Conservation (phyloP, 2,329 filamentous ascomycete genomes). For the Coniochaeta hoffmannii region DNA sequence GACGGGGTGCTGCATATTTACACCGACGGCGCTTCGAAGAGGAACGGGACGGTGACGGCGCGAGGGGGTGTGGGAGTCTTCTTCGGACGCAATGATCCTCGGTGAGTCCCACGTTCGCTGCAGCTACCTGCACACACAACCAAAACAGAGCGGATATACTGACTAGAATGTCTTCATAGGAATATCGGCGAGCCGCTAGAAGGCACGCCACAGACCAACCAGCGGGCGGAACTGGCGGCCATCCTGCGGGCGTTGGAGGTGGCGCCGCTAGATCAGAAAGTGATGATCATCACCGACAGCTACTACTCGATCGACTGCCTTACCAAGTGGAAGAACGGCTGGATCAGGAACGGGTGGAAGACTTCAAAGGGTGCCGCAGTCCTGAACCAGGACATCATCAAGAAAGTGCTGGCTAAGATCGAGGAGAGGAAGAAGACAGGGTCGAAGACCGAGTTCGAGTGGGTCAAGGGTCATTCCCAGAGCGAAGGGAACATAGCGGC, state of each 20-base stretch:
- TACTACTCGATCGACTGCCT: constrained; percentile 86
- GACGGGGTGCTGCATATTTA: constrained; percentile 38
- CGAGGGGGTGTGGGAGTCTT: constrained; percentile 56
- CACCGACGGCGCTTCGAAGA: constrained; percentile 55
- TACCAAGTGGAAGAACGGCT: constrained; percentile 73
- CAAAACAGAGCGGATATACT: neutral
- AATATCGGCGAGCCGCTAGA: constrained; percentile 69
- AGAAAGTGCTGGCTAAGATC: constrained; percentile 63
- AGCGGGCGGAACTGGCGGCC: constrained; percentile 89
- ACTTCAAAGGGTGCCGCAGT: constrained; percentile 60
- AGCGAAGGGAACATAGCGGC: constrained; percentile 73
- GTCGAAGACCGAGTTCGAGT: constrained; percentile 64
- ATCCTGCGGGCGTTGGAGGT: constrained; percentile 77
- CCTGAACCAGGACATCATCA: constrained; percentile 80
- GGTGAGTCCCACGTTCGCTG: constrained; percentile 29
- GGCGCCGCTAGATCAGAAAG: constrained; percentile 56
- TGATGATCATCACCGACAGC: constrained; percentile 82
- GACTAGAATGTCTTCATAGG: constrained; percentile 22
- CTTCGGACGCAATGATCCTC: constrained; percentile 49
- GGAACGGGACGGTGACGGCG: constrained; percentile 50
- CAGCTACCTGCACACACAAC: neutral
- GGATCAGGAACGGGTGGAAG: constrained; percentile 71
- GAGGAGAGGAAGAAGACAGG: constrained; percentile 56
- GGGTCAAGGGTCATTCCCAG: constrained; percentile 80
- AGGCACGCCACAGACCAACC: constrained; percentile 79